Evolutionary conservation across 176 grass and related monocot genomes (phyloP).

Genomic region (Oryza glaberrima): DNA sequence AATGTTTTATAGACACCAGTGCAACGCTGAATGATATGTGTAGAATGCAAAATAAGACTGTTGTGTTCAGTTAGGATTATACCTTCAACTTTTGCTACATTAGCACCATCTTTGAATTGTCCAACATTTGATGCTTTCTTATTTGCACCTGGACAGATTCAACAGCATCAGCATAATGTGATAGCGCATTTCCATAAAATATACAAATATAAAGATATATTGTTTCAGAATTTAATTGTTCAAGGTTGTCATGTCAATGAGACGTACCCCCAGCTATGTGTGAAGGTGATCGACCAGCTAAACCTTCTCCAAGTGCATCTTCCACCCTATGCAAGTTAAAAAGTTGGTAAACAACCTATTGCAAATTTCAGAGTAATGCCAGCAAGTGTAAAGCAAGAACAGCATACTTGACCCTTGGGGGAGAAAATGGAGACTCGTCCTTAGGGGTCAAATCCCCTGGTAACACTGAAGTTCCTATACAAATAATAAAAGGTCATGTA

Average conservation of each 20-base stretch:
- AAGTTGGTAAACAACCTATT: conserved; percentile 36
- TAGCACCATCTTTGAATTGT: conserved; percentile 71
- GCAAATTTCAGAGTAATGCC: conserved; percentile 13
- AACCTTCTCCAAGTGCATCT: conserved; percentile 74
- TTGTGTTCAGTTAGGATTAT: conserved; percentile 8
- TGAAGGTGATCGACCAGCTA: conserved; percentile 65
- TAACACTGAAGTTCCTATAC: conserved; percentile 63
- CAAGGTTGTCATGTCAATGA: conserved; percentile 18
- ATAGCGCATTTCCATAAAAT: background rate
- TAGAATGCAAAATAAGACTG: conserved; percentile 10
- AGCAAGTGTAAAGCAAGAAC: conserved; percentile 25
- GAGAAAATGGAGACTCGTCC: conserved; percentile 95
- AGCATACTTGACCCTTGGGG: conserved; percentile 85
- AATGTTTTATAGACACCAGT: background rate
- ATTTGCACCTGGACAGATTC: conserved; percentile 71
- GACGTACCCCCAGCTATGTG: conserved; percentile 67
- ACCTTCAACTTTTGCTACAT: conserved; percentile 82
- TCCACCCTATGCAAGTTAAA: conserved; percentile 67
- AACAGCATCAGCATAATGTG: conserved; percentile 35
- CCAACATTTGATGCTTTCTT: conserved; percentile 78
- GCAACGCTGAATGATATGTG: background rate
- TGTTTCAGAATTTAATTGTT: background rate
- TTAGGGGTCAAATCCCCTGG: conserved; percentile 69
- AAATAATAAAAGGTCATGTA: conserved; percentile 16
- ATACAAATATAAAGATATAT: background rate